Evolutionary conservation across 345 rosid species (phyloP).

Genomic region (Conringia planisiliqua): DNA sequence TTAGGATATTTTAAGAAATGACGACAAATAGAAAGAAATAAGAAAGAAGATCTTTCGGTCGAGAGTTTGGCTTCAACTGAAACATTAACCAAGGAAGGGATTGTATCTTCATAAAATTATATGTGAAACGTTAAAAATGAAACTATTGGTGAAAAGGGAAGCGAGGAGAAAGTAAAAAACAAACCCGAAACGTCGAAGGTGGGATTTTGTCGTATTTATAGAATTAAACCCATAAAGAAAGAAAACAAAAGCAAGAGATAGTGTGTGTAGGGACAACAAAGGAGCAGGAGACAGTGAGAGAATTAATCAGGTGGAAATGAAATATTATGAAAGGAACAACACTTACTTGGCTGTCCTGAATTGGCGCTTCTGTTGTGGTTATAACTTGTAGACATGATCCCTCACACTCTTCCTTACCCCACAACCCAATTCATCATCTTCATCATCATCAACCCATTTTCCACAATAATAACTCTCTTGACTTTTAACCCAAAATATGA

Average conservation of each 20-base stretch:
- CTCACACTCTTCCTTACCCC: conserved; percentile 25
- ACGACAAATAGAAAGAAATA: background rate
- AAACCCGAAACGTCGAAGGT: conserved; percentile 10
- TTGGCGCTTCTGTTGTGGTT: conserved; percentile 26
- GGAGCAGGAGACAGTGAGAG: conserved; percentile 19
- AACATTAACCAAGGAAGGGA: background rate
- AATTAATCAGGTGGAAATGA: conserved; percentile 22
- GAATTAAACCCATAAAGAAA: background rate
- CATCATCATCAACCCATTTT: background rate
- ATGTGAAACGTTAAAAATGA: background rate
- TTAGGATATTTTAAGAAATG: background rate
- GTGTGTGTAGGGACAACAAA: conserved; percentile 28
- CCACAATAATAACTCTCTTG: background rate
- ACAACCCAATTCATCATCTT: conserved; percentile 8
- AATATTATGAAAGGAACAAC: background rate
- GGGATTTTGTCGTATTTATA: conserved; percentile 7
- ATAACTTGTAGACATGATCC: conserved; percentile 28
- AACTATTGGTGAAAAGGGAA: conserved; percentile 1
- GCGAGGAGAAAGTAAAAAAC: conserved; percentile 14
- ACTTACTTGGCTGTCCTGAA: conserved; percentile 35
- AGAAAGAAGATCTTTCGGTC: background rate
- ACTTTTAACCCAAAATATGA: background rate
- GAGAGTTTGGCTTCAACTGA: conserved; percentile 27
- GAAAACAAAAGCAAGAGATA: conserved; percentile 12
- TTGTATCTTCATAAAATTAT: background rate